Base-by-base conservation (phyloP, 306 rosid genomes). In the Luffa aegyptiaca region DNA sequence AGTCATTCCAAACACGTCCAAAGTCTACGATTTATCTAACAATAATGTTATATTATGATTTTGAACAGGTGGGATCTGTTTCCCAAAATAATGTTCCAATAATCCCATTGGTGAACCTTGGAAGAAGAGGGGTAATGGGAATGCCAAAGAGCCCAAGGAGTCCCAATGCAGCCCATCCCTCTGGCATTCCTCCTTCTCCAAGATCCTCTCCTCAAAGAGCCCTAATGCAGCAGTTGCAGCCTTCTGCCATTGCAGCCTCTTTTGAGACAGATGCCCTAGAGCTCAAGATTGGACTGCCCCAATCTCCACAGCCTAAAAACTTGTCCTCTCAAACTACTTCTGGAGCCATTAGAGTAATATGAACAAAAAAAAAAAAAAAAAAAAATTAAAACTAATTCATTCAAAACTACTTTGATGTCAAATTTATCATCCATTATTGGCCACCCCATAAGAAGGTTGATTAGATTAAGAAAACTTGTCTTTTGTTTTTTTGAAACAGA, bases 171-270 rank as follows among this genome's bases (percentile, higher is more conserved):
- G 11, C 64, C 39, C 91, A 86, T 77, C 89, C 89, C 45, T 84
- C 89, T 35, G 89, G 89, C 2, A 84, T 86, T 58, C 91, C 89
- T 46, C 87, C 85, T 33, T 81, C 87, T 2, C 87, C 90, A 7
- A 63, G 81, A 51, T 62, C 85, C 35, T 69, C 66, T 9, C 84
- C 84, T n/a, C 57, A n/a, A 9, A 12, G 6, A 69, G 20, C 14
- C 1, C 35, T 63, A 4, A 3, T 17, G 75, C 53, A 20, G 37
- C 65, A 59, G 17, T 33, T 63, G 44, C 71, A 64, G 71, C 46
- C 53, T 2, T 42, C 75, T 69, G 75, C 33, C 74, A 26, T 45
- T 11, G 57, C 56, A 11, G 42, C 77, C 3, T 64, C 87, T 4
- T 56, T 74, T 16, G 80, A 49, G 62, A 61, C 55, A 17, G 87